Base-by-base conservation (phyloP, 139 green algal species). In the Chlorella ohadii region DNA sequence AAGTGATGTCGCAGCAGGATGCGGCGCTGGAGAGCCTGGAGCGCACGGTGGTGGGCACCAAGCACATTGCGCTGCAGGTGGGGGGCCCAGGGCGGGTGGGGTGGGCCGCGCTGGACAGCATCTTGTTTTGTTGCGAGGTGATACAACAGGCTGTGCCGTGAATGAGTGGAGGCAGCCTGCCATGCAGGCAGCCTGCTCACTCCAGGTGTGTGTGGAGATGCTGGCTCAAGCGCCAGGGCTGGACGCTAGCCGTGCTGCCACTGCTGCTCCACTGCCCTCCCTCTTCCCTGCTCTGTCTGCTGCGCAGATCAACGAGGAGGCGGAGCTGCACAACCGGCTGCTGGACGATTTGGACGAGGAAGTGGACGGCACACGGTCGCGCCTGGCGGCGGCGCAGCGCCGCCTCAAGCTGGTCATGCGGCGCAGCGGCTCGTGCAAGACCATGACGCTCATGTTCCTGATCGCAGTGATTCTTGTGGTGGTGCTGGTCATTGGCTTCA, bases 301-400 rank as follows among this genome's bases (percentile, higher is more conserved):
- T 11, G 75, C 95, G n/a, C 92, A 95, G 9, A 97, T 98, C 64
- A 94, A 95, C 36, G 95, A 98, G 84, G 96, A 98, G 89, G 85
- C 96, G 6, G 88, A 93, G 65, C 88, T 98, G 74, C 96, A 98
- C 81, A 94, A 93, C 17, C 85, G 90, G 31, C 88, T 98, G 87
- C 90, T 98, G 66, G 94, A 96, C 34, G 93, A 97, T 31, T 79
- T 98, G 70, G 94, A 97, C 12, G 93, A 97, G 22, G 92, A 96
- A 16, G 91, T 98, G 47, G 93, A 96, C 7, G 91, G 93, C 15
- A 95, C 93, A 0, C 87, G 94, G 44, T 92, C 67, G 36, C 86
- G 92, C 22, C 77, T 98, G 68, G 66, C 74, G 4, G 91, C 91
- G 7, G 91, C 91, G 20, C 92, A 92, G 36, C 91, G 88, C 68